A percentile compares a stretch with the other conserved stretches of the same genome.
Evolutionary conservation across 2,329 filamentous ascomycete genomes (phyloP).

Genomic region (Trematosphaeria pertusa): DNA sequence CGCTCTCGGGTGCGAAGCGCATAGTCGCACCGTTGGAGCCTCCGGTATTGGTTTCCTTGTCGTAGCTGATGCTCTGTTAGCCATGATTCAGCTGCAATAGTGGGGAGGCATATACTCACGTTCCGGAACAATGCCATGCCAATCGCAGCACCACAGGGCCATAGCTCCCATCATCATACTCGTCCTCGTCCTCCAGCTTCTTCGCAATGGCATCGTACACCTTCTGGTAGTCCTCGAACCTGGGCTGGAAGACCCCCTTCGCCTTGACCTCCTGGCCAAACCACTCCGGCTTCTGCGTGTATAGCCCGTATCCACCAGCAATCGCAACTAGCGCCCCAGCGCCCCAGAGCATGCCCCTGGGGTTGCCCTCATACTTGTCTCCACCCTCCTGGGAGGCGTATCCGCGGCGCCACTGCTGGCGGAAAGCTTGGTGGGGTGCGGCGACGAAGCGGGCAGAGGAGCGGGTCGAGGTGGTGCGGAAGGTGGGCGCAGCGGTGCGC

Average conservation of each 20-base stretch:
- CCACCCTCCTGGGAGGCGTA: conserved; percentile 71
- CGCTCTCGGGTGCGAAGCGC: conserved; percentile 88
- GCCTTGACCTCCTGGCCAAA: conserved; percentile 41
- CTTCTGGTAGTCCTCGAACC: conserved; percentile 89
- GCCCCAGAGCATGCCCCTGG: conserved; percentile 49
- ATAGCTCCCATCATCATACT: conserved; percentile 97
- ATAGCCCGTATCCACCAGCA: conserved; percentile 48
- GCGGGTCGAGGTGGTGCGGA: conserved; percentile 66
- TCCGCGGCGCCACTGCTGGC: conserved; percentile 78
- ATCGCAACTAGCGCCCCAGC: conserved; percentile 38
- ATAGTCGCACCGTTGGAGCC: conserved; percentile 97
- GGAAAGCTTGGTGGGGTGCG: conserved; percentile 71
- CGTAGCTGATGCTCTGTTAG: conserved; percentile 61
- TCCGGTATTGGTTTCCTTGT: conserved; percentile 85
- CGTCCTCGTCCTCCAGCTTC: conserved; percentile 83
- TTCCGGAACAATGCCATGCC: conserved; percentile 93
- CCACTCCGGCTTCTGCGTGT: conserved; percentile 63
- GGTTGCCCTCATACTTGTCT: conserved; percentile 57
- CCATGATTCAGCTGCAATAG: not conserved
- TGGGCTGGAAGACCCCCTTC: conserved; percentile 69
- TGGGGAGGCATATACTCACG: conserved; percentile 49
- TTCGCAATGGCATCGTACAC: conserved; percentile 88
- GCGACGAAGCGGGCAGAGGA: conserved; percentile 64
- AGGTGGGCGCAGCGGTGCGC: conserved; percentile 49
- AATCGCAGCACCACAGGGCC: conserved; percentile 89